Evolutionary conservation across 192 early-diverging fungal species (phyloP).

Genomic region (Hyaloraphidium curvatum): DNA sequence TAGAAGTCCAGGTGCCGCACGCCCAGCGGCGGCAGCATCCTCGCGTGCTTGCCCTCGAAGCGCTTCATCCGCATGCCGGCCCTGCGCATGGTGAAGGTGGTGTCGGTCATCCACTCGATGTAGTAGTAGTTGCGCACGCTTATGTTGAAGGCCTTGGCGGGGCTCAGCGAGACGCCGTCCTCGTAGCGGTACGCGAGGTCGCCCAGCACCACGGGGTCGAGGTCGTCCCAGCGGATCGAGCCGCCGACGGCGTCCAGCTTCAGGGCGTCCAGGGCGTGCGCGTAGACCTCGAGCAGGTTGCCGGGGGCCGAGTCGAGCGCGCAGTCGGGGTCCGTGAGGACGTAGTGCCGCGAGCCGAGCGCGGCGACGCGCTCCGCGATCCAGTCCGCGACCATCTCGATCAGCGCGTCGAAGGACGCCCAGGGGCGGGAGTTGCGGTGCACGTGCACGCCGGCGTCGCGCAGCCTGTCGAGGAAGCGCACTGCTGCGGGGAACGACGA

Average conservation of each 20-base stretch:
- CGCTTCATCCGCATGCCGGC: too few species aligned
- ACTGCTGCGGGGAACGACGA: conserved; percentile 4
- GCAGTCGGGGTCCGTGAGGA: conserved; percentile 2
- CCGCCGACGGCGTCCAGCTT: conserved; percentile 1
- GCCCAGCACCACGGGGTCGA: too few species aligned
- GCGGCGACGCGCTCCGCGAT: neutral
- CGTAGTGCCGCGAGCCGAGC: neutral
- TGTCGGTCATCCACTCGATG: too few species aligned
- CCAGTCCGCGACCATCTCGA: neutral
- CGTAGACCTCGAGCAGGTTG: conserved; percentile 2
- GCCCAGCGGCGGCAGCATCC: too few species aligned
- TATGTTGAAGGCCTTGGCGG: too few species aligned
- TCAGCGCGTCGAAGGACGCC: conserved; percentile 1
- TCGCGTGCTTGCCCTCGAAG: too few species aligned
- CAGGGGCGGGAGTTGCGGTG: neutral
- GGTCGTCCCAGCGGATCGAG: conserved; percentile 6
- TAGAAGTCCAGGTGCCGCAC: too few species aligned
- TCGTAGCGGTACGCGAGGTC: too few species aligned
- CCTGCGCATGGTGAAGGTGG: too few species aligned
- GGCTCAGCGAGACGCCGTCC: too few species aligned
- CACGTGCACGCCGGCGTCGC: neutral
- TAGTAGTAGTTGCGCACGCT: too few species aligned
- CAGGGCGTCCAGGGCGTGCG: neutral
- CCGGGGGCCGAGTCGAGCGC: conserved; percentile 4
- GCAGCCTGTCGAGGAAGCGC: neutral